Base-by-base conservation (phyloP, 192 early-diverging fungal species). In the Geosiphon pyriformis region DNA sequence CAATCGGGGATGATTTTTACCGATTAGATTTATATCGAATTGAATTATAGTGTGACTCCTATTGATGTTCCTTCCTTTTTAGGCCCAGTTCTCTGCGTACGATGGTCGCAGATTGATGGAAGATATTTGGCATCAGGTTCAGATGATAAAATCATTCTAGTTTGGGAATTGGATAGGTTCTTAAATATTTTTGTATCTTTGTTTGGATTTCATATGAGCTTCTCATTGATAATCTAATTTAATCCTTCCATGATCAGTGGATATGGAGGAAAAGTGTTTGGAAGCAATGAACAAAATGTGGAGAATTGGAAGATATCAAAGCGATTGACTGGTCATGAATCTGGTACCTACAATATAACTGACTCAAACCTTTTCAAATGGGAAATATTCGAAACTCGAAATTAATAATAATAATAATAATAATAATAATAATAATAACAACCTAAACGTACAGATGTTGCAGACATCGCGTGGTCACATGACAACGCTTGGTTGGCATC, bases 401-500 rank as follows among this genome's bases (percentile, higher is more conserved):
- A 22, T 60, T 42, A 18, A 22, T 37, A 60, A n/a, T 50, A 15
- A 74, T 30, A 12, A 47, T 57, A 6, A 57, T 15, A 8, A 1
- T 3, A 29, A 22, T 17, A 34, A 26, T 51, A 33, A 50, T 68
- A 25, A 37, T 17, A 8, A 59, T 34, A 22, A n/a, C 31, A 11
- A 17, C 48, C 8, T 54, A 11, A 22, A 10, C 34, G 25, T 23
- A 52, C 70, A 86, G 95, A 99, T 77, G 93, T 98, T 6, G 86
- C 84, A 27, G 93, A 96, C 68, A 56, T 99, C 30, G 88, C 92
- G 0, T 99, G 96, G 96, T 92, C 96, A 26, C 84, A 85, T 20
- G 87, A 91, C 32, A 88, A 91, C 67, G 74, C 79, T 30, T 94
- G 86, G 63, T 74, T 99, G 51, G 95, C 96, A 4, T 91, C 94